Evolutionary conservation across 2,329 filamentous ascomycete species (phyloP), one percentile per base, ranked within the genome.

Genomic region (Fusarium zealandicum): DNA sequence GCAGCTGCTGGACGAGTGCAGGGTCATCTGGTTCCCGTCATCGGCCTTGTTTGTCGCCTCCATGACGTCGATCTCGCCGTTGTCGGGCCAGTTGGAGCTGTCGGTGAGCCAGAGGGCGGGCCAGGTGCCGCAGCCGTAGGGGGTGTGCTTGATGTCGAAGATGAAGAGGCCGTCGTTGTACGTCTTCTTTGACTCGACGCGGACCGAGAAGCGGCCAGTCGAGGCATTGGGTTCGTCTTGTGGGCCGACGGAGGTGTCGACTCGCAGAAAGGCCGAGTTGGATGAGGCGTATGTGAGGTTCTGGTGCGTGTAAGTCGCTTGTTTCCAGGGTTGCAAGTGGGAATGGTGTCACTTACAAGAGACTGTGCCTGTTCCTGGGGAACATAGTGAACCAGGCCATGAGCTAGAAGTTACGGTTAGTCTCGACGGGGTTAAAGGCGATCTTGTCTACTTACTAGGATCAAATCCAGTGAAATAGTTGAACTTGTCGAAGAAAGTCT

Each of bases 31-130:
- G 67, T 86, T 87, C 27, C 85, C 84, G 13, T 77, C 71, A 3
- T 71, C 73, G 32, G 74, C 84, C 41, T 77, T 70, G 70, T 88
- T 87, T 48, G 79, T 78, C 8, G 82, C 76, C 69, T 87, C 85
- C 70, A 88, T 78, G 18, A 87, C 66, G 67, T 87, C 85, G 55
- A 88, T 87, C 70, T 89, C 87, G 53, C 86, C 86, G 59, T 88
- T 78, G 5, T 69, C 63, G 4, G 87, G 86, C 87, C 86, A 87
- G 72, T 86, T 80, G 61, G 69, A 72, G 1, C 78, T 74, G 68
- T 90, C 87, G 0, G 79, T 77, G 6, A 90, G 76, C 87, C 87
- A 90, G 10, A 90, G 77, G 0, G 87, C 80, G 2, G 85, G 84
- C 87, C 84, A 89, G 17, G 80, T 84, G 4, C 79, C 84, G 65